Percentiles rank a stretch among this genome's conserved stretches.
phyloP scores from a whole-genome alignment of 2,329 filamentous ascomycete species.

The Trichoderma koningii region DNA sequence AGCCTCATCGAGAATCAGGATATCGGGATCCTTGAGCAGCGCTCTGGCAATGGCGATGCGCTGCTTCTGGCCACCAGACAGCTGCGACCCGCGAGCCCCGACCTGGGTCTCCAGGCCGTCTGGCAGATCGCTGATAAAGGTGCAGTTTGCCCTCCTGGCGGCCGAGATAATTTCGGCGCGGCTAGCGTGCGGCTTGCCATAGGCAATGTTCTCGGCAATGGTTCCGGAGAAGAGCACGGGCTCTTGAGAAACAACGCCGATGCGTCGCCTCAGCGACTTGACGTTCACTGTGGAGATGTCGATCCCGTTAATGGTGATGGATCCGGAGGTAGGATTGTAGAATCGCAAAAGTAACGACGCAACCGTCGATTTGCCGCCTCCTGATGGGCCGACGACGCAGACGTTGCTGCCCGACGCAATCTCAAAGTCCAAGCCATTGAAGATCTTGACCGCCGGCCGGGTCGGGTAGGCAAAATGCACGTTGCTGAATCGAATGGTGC shows the following conservation, averaged over 20 bases:
- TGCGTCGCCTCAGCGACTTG: conserved; percentile 87
- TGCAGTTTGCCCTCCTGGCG: conserved; percentile 89
- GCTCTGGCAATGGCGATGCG: conserved; percentile 95
- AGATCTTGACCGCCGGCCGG: conserved; percentile 86
- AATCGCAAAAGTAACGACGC: conserved; percentile 89
- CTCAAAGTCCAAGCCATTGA: conserved; percentile 83
- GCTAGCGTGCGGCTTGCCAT: conserved; percentile 79
- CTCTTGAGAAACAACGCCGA: conserved; percentile 94
- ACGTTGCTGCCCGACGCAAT: conserved; percentile 94
- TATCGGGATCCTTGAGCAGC: conserved; percentile 92
- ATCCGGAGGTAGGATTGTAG: conserved; percentile 78
- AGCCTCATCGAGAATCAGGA: conserved; percentile 93
- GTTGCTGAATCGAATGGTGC: conserved; percentile 83
- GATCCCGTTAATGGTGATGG: conserved; percentile 78
- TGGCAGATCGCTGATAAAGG: conserved; percentile 94
- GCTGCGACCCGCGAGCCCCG: conserved; percentile 85
- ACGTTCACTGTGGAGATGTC: conserved; percentile 87
- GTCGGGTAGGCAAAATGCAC: conserved; percentile 93
- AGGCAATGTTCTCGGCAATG: conserved; percentile 82
- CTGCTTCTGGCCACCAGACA: conserved; percentile 96
- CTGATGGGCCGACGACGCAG: conserved; percentile 93
- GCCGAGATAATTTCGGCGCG: conserved; percentile 81
- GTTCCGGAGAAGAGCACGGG: conserved; percentile 88
- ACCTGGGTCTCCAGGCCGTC: conserved; percentile 94
- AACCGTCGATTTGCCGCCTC: conserved; percentile 95